Percentiles rank a stretch among this genome's conserved stretches.
These are phyloP conservation scores for Leptographium galeiforme DNA, from an alignment of 2,329 filamentous ascomycete genomes.

Conservation along the genomic window DNA sequence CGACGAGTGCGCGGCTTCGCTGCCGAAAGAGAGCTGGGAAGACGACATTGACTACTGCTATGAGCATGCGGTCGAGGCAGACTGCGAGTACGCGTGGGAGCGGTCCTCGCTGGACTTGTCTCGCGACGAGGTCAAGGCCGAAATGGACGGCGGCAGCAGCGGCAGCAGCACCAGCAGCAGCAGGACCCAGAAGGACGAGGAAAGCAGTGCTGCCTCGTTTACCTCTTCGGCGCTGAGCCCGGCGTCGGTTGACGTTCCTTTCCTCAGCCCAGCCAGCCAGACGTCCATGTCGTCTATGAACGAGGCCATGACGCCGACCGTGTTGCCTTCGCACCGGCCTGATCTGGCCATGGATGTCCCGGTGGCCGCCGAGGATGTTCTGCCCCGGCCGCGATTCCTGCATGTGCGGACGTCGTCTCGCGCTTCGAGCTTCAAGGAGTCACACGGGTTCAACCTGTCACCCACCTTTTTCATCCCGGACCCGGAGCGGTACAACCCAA, in stretches of 20 bases:
- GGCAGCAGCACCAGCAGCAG: background rate
- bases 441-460: slow-evolving; percentile 44
- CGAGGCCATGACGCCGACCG: slow-evolving; percentile 32
- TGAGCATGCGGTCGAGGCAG: slow-evolving; percentile 52
- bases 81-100: slow-evolving; percentile 55
- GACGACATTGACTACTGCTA: slow-evolving; percentile 60
- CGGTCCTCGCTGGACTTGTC: slow-evolving; percentile 37
- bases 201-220: slow-evolving; percentile 6
- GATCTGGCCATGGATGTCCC: slow-evolving; percentile 8
- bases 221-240: slow-evolving; percentile 18
- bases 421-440: slow-evolving; percentile 43
- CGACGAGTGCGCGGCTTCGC: slow-evolving; percentile 14
- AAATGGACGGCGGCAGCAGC: slow-evolving; percentile 10
- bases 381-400: slow-evolving; percentile 14
- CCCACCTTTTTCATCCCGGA: slow-evolving; percentile 47
- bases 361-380: background rate
- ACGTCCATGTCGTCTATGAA: slow-evolving; percentile 24
- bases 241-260: slow-evolving; percentile 27
- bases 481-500: slow-evolving; percentile 28
- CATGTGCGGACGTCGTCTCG: slow-evolving; percentile 30
- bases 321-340: slow-evolving; percentile 15
- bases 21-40: slow-evolving; percentile 45
- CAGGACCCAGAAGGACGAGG: slow-evolving; percentile 1
- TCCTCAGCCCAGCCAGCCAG: slow-evolving; percentile 36
- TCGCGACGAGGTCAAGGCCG: slow-evolving; percentile 17